Conservation (phyloP, 768 basidiomycete species). For the Tylopilus vinaceipallidus region DNA sequence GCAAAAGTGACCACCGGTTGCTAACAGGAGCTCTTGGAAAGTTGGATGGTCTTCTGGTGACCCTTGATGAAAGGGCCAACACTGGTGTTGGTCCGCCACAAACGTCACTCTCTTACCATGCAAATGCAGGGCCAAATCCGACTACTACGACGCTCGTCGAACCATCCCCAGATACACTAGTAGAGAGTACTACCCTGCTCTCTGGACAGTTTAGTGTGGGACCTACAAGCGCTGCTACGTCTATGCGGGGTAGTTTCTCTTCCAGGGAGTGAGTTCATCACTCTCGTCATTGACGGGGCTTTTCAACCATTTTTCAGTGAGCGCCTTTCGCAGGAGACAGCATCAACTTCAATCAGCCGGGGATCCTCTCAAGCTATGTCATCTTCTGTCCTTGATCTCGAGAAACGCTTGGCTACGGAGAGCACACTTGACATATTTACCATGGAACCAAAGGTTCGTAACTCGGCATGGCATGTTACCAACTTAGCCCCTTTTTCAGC, state of each 20-base stretch:
- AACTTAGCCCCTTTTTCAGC: constrained; percentile 42
- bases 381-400: constrained; percentile 73
- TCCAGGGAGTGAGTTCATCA: constrained; percentile 52
- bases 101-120: background rate
- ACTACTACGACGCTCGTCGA: background rate
- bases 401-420: constrained; percentile 72
- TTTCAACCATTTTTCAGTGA: constrained; percentile 40
- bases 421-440: constrained; percentile 91
- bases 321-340: constrained; percentile 59
- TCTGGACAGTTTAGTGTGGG: constrained; percentile 23
- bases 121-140: background rate
- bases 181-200: constrained; percentile 8
- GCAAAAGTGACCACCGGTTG: constrained; percentile 81
- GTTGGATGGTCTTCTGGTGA: constrained; percentile 69
- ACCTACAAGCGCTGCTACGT: constrained; percentile 48
- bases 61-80: constrained; percentile 57
- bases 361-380: constrained; percentile 50
- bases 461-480: background rate
- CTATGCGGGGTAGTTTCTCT: constrained; percentile 49
- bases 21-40: constrained; percentile 79
- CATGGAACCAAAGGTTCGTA: constrained; percentile 82
- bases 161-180: background rate
- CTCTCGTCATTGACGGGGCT: background rate
- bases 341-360: constrained; percentile 50
- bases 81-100: constrained; percentile 26